Percentiles rank a stretch among this genome's conserved stretches.
Evolutionary conservation across 2,329 filamentous ascomycete species (phyloP).

Genomic region (Colletotrichum graminicola): DNA sequence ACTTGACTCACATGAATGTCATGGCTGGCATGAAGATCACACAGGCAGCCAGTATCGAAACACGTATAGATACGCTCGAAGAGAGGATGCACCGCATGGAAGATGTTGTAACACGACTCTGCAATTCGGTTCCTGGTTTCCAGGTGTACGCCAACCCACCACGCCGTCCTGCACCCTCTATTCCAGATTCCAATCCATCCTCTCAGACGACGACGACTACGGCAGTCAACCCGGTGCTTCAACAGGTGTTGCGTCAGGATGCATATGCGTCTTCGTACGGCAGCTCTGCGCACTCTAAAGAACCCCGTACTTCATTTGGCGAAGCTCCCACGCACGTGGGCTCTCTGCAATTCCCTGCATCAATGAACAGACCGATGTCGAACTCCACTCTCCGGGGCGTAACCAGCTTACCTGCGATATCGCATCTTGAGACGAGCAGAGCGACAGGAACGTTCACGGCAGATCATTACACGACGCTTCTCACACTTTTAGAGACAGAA

Average conservation of each 20-base stretch:
- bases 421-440: constrained; percentile 48
- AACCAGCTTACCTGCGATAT: constrained; percentile 58
- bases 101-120: constrained; percentile 63
- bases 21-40: constrained; percentile 70
- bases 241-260: constrained; percentile 46
- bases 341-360: constrained; percentile 54
- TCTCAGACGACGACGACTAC: constrained; percentile 46
- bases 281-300: constrained; percentile 56
- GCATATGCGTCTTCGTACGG: constrained; percentile 49
- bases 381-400: constrained; percentile 62
- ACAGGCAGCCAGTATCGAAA: constrained; percentile 65
- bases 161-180: constrained; percentile 45
- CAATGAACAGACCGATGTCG: constrained; percentile 55
- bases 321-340: constrained; percentile 60
- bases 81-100: constrained; percentile 65
- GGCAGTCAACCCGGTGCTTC: constrained; percentile 49
- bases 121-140: constrained; percentile 59
- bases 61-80: constrained; percentile 65
- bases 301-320: constrained; percentile 59
- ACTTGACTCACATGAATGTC: constrained; percentile 59
- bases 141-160: constrained; percentile 49
- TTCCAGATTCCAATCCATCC: constrained; percentile 45
- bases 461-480: constrained; percentile 64
- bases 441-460: constrained; percentile 48
- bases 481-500: constrained; percentile 68